Conservation (phyloP, 169 alveolate species). For the Haemoproteus tartakovskyi region DNA sequence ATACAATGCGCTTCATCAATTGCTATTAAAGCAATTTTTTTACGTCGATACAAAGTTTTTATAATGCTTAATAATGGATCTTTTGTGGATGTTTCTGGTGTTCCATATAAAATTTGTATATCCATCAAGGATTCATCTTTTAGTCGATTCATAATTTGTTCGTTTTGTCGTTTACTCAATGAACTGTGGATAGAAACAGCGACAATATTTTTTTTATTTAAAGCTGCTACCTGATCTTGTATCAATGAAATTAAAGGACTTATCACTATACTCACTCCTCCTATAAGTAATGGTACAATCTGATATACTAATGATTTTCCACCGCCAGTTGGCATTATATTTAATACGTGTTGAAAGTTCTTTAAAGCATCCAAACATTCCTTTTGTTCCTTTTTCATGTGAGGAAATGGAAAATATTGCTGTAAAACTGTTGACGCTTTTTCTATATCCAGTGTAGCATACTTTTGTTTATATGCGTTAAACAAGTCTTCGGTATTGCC, state of each 20-base stretch:
- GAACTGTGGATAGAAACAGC: slow-evolving; percentile 74
- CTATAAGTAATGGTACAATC: slow-evolving; percentile 88
- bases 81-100: slow-evolving; percentile 84
- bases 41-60: slow-evolving; percentile 71
- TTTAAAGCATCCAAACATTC: slow-evolving; percentile 90
- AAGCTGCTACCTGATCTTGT: slow-evolving; percentile 88
- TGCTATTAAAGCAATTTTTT: slow-evolving; percentile 79
- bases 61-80: slow-evolving; percentile 63
- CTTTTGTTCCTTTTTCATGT: slow-evolving; percentile 86
- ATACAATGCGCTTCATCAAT: slow-evolving; percentile 91
- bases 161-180: slow-evolving; percentile 29
- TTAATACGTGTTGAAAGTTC: slow-evolving; percentile 86
- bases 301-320: slow-evolving; percentile 95
- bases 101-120: slow-evolving; percentile 75
- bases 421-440: slow-evolving; percentile 21
- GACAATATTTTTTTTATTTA: slow-evolving; percentile 83
- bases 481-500: too few species aligned
- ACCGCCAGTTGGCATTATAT: slow-evolving; percentile 96
- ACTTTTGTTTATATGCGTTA: slow-evolving; percentile 17
- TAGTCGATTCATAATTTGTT: slow-evolving; percentile 28
- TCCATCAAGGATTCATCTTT: slow-evolving; percentile 61
- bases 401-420: slow-evolving; percentile 53
- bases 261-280: slow-evolving; percentile 90
- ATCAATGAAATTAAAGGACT: slow-evolving; percentile 95
- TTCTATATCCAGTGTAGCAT: slow-evolving; percentile 14